phyloP scores from a whole-genome alignment of 768 basidiomycete genomes.

The Rhodotorula sphaerocarpa region DNA sequence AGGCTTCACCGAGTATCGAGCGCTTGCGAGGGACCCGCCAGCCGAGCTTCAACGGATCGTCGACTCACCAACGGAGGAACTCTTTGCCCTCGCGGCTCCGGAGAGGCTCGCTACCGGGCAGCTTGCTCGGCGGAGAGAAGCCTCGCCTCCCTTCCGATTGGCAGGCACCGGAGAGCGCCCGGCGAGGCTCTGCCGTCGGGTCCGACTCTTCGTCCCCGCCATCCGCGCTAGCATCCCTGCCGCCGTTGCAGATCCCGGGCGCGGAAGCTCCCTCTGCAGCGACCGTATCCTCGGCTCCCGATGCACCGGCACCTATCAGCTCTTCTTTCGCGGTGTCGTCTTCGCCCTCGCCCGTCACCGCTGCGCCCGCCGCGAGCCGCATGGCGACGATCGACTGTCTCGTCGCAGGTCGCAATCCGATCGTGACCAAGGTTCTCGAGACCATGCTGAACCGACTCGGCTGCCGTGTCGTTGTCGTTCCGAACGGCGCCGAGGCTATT shows the following conservation, averaged over 20 bases:
- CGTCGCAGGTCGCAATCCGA: constrained; percentile 95
- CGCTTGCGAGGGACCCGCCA: constrained; percentile 47
- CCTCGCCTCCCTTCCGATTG: constrained; percentile 19
- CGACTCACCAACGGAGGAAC: constrained; percentile 34
- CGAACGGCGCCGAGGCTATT: constrained; percentile 93
- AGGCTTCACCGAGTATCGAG: constrained; percentile 73
- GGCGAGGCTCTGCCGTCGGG: constrained; percentile 6
- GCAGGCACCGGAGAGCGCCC: background rate
- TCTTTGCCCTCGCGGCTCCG: constrained; percentile 37
- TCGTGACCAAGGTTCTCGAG: constrained; percentile 94
- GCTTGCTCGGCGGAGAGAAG: background rate
- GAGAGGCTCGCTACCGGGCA: constrained; percentile 20
- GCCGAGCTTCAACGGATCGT: constrained; percentile 2
- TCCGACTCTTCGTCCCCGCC: constrained; percentile 17
- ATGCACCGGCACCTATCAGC: background rate
- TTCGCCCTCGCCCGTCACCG: background rate
- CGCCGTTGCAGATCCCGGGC: constrained; percentile 23
- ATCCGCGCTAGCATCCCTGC: constrained; percentile 2
- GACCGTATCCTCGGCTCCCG: constrained; percentile 14
- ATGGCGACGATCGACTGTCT: constrained; percentile 70
- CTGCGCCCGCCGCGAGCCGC: background rate
- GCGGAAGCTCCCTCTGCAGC: background rate
- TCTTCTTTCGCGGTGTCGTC: background rate
- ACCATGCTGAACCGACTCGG: constrained; percentile 87
- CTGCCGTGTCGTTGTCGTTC: constrained; percentile 88